Evolutionary conservation across 331 rosid species (phyloP), one percentile per base, ranked within the genome.

Genomic region (Spiraea crenata): DNA sequence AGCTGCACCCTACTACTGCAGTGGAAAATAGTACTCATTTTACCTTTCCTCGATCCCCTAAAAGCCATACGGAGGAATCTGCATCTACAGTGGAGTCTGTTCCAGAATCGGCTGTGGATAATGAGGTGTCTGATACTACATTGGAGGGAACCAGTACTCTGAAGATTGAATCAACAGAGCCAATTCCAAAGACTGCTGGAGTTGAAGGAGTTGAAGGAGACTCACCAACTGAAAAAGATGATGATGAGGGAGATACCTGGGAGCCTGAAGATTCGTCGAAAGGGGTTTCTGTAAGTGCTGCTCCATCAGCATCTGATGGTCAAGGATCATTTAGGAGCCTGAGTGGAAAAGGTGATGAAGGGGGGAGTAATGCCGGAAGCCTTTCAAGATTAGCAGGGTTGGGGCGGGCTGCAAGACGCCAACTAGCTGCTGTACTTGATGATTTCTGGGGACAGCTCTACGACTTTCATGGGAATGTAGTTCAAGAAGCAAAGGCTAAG

Each of bases 401-500:
- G 77, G 98, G 98, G 47, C 96, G 99, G 63, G 93, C 93, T 59
- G 99, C 93, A 73, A 89, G 96, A 74, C 96, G 93, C 51, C 93
- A 95, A 56, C 89, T 95, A 74, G 91, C 96, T 55, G 61, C 74
- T 40, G 77, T 77, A 79, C 99, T 95, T 65, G 89, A 87, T 39
- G 98, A 95, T 60, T 95, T 95, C 60, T 95, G 99, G 99, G 92
- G 93, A 61, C 90, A 87, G 52, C 85, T 95, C 41, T 95, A 81
- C 84, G 96, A 89, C 86, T 83, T 70, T 55, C 87, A 87, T 46
- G 99, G 99, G 40, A 80, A 76, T 70, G 67, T 76, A 59, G 87
- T 92, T 69, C 82, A 59, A 45, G 91, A 81, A 50, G 96, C 96
- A 9, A 95, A 76, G 83, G 79, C 78, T 38, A 91, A 75, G 85